phyloP scores from a whole-genome alignment of 768 basidiomycete species.

The Kwoniella shandongensis region DNA sequence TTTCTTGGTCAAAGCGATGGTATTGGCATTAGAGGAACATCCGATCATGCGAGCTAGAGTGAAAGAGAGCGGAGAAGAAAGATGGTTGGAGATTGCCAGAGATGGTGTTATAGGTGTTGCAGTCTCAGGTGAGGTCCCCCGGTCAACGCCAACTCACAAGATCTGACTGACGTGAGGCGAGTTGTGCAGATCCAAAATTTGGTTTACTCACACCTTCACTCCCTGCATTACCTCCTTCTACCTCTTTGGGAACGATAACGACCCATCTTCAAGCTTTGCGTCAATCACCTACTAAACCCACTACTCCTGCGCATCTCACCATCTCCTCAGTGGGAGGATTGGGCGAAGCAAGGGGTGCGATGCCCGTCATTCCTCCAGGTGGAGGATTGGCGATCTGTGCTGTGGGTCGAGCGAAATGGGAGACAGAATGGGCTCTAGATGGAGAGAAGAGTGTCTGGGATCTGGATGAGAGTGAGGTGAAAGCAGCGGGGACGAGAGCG shows the following conservation, averaged over 20 bases:
- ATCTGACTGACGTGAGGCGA: background rate
- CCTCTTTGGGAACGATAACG: constrained; percentile 30
- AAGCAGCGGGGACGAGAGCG: constrained; percentile 25
- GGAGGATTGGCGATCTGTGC: constrained; percentile 46
- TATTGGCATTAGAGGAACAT: constrained; percentile 46
- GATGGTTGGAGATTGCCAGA: constrained; percentile 33
- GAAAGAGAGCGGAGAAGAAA: constrained; percentile 22
- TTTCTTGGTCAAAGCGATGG: constrained; percentile 40
- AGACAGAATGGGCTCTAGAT: constrained; percentile 24
- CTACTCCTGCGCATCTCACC: constrained; percentile 32
- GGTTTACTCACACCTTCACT: constrained; percentile 46
- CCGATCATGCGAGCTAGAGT: constrained; percentile 43
- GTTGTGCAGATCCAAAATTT: constrained; percentile 34
- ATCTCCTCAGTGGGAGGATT: constrained; percentile 43
- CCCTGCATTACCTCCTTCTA: constrained; percentile 33
- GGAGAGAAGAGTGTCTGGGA: constrained; percentile 22
- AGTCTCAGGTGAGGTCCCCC: constrained; percentile 40
- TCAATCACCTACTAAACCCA: constrained; percentile 20
- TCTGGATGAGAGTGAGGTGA: constrained; percentile 25
- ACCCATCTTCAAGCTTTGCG: constrained; percentile 28
- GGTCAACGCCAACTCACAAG: background rate
- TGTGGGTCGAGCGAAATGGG: constrained; percentile 42
- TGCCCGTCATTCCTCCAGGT: constrained; percentile 46
- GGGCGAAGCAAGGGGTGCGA: constrained; percentile 37
- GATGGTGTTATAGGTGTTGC: constrained; percentile 42